Evolutionary conservation across 768 basidiomycete species (phyloP).

Genomic region (Candolleomyces efflorescens): DNA sequence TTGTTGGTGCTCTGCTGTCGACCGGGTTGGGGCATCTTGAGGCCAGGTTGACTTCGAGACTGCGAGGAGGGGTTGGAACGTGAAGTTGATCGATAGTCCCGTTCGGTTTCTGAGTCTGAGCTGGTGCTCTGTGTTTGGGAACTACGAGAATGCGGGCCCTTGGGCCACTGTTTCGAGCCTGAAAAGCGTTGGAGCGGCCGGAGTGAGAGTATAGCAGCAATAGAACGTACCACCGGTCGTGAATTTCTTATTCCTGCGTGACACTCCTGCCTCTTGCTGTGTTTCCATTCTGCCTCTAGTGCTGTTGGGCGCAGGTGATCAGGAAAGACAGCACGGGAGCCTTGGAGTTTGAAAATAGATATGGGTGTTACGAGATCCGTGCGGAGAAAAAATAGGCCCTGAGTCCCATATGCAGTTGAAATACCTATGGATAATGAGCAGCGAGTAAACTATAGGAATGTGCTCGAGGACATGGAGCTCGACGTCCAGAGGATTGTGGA

Average conservation of each 20-base stretch:
- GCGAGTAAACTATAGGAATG: not conserved
- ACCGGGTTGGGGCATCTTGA: slow-evolving; percentile 18
- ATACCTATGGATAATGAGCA: not conserved
- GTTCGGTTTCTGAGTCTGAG: slow-evolving; percentile 55
- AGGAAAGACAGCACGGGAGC: not conserved
- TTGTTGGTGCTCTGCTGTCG: slow-evolving; percentile 36
- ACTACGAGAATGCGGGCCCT: slow-evolving; percentile 1
- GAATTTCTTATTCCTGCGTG: slow-evolving; percentile 1
- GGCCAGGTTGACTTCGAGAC: slow-evolving; percentile 26
- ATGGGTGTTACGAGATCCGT: not conserved
- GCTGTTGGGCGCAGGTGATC: not conserved
- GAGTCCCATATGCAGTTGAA: not conserved
- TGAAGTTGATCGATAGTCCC: slow-evolving; percentile 44
- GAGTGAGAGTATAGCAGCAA: too few species aligned
- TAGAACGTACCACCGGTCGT: slow-evolving; percentile 4
- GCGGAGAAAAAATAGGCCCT: not conserved
- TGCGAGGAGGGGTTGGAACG: slow-evolving; percentile 46
- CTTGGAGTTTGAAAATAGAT: not conserved
- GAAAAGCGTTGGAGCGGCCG: not conserved
- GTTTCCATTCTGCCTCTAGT: not conserved
- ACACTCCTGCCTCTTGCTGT: not conserved
- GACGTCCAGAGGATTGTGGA: slow-evolving; percentile 2
- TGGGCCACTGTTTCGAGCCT: slow-evolving; percentile 1
- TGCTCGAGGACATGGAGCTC: not conserved
- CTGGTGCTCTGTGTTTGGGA: slow-evolving; percentile 19